Conservation (phyloP, 2,329 filamentous ascomycete genomes). For the Aspergillus floridensis region DNA sequence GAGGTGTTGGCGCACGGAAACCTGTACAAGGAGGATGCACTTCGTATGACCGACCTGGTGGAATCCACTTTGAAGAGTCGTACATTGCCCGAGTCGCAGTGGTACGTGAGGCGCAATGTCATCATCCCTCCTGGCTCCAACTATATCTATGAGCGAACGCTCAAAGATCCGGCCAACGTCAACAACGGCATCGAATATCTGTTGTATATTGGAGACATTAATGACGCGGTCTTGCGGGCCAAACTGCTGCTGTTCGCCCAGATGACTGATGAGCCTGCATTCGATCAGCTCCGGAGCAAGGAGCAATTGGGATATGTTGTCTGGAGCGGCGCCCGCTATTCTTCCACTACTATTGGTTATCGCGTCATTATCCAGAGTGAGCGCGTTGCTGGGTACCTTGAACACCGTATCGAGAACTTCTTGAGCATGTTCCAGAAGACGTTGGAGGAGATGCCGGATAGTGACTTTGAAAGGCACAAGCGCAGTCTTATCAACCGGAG, state of each 20-base stretch:
- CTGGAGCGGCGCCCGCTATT: conserved; percentile 71
- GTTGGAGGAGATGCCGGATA: conserved; percentile 72
- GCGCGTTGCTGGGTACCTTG: conserved; percentile 76
- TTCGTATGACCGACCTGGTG: conserved; percentile 79
- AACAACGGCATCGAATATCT: conserved; percentile 83
- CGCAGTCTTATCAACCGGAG: conserved; percentile 81
- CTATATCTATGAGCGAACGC: conserved; percentile 73
- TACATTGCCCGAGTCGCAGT: conserved; percentile 71
- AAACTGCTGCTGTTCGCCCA: conserved; percentile 81
- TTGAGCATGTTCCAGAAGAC: conserved; percentile 64
- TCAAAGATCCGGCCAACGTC: conserved; percentile 85
- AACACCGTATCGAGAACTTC: conserved; percentile 84
- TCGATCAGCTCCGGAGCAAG: conserved; percentile 92
- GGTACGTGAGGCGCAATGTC: conserved; percentile 73
- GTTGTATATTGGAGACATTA: conserved; percentile 66
- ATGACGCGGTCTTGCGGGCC: conserved; percentile 68
- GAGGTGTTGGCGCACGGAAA: conserved; percentile 91
- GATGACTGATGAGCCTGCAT: conserved; percentile 87
- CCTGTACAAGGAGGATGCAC: conserved; percentile 86
- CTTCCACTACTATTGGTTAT: conserved; percentile 78
- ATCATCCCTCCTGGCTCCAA: conserved; percentile 77
- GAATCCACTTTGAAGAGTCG: conserved; percentile 74
- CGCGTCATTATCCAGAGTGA: conserved; percentile 93
- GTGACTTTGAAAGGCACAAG: conserved; percentile 88
- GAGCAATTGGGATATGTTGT: conserved; percentile 98